Conservation (phyloP, 805 yeast species). For the Yarrowia bubula region DNA sequence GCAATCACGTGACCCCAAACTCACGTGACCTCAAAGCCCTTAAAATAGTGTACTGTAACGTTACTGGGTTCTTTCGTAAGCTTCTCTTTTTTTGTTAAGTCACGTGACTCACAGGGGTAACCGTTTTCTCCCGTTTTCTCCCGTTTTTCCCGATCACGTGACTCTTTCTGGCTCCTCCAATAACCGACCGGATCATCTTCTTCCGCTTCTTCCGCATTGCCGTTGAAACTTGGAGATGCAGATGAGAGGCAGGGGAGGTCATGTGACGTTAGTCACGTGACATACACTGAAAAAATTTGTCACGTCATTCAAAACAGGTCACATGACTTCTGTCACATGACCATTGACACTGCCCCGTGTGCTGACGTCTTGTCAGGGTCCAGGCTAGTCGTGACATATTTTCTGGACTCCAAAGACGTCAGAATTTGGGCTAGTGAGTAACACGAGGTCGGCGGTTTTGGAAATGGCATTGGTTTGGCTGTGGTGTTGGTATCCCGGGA, state of each 20-base stretch:
- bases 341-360: background rate
- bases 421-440: background rate
- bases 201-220: background rate
- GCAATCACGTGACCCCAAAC: background rate
- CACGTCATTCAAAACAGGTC: background rate
- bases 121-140: no score
- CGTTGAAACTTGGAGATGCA: background rate
- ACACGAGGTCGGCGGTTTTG: background rate
- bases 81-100: background rate
- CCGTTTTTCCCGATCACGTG: background rate
- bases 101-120: no score
- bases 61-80: no score
- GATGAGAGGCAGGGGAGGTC: background rate
- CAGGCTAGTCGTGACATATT: background rate
- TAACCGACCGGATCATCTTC: constrained; percentile 3
- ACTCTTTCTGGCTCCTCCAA: background rate
- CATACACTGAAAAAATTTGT: no score
- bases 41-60: background rate
- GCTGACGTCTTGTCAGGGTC: constrained; percentile 1
- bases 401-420: background rate
- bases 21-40: no score
- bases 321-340: background rate
- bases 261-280: background rate
- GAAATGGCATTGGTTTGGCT: background rate
- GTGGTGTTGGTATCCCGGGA: background rate